Evolutionary conservation across 2,329 filamentous ascomycete species (phyloP).

Genomic region (Venturia effusa): DNA sequence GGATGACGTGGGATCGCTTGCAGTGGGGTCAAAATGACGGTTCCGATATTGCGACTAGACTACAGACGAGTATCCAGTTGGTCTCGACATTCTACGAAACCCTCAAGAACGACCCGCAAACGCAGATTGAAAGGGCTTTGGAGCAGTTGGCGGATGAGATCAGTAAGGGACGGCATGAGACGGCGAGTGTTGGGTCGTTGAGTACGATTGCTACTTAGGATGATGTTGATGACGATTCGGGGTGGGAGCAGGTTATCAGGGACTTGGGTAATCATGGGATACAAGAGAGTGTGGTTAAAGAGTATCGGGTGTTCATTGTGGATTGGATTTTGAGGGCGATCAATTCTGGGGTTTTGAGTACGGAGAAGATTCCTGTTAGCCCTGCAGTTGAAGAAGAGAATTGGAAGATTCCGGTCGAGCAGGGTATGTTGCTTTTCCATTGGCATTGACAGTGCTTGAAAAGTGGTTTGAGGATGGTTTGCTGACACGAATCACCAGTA

Average conservation of each 20-base stretch:
- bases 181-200: constrained; percentile 1
- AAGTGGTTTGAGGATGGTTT: not conserved
- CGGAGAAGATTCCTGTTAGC: constrained; percentile 12
- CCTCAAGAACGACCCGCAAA: constrained; percentile 20
- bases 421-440: not conserved
- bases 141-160: constrained; percentile 22
- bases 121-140: constrained; percentile 21
- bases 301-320: constrained; percentile 20
- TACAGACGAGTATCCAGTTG: constrained; percentile 19
- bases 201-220: constrained; percentile 9
- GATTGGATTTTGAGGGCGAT: constrained; percentile 22
- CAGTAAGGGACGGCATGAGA: constrained; percentile 20
- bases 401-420: not conserved
- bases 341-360: constrained; percentile 21
- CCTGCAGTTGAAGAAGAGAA: constrained; percentile 13
- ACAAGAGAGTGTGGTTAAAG: constrained; percentile 10
- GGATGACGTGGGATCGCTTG: constrained; percentile 22
- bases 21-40: constrained; percentile 21
- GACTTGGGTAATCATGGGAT: constrained; percentile 24
- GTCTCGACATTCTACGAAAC: constrained; percentile 21
- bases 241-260: constrained; percentile 22
- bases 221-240: constrained; percentile 17
- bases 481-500: constrained; percentile 10
- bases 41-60: constrained; percentile 16
- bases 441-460: too few species aligned